Evolutionary conservation across 2,329 filamentous ascomycete genomes (phyloP), one percentile per base, ranked within the genome.

Genomic region (Scortechinia acanthostroma): DNA sequence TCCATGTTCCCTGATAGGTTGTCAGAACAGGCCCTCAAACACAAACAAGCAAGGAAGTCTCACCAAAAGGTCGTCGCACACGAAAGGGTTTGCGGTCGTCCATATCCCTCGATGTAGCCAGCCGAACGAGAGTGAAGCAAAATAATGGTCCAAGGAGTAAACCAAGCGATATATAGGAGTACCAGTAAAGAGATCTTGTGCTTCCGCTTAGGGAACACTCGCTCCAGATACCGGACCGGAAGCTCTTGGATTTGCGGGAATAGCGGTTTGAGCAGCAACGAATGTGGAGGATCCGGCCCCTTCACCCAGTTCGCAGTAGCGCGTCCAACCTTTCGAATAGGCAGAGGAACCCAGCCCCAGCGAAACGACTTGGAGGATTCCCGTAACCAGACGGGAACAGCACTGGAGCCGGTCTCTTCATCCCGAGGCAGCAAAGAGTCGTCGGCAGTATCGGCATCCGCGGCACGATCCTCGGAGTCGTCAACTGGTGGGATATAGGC

Each of bases 61-160:
- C 51, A 69, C 70, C 70, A 73, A 46, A 69, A 67, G 48, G 56
- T 70, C 21, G 68, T 61, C 28, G 59, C 55, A 47, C 70, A 73
- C 42, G 66, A 67, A 23, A 73, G 60, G 3, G 64, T 64, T 43
- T 60, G 53, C 15, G 70, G 67, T 47, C 56, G 59, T 5, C 70
- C 70, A 51, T 68, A 73, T 15, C 68, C 70, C 51, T 70, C 61
- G 45, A 73, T 71, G 49, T 66, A 62, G 4, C 67, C 69, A 1
- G 67, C 62, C 16, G 67, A 64, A 17, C 65, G 60, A 22, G 69
- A 70, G 46, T 69, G 61, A 21, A 65, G 53, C 35, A 73, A 52
- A 40, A 73, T 58, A 20, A 70, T 49, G 3, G 63, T 63, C 64
- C 69, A 73, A 5, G 66, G 62, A 44, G 71, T 46, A 42, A 72